These are phyloP conservation scores for Solanum stenotomum DNA, from an alignment of 257 asterid genomes.

Conservation along the genomic window DNA sequence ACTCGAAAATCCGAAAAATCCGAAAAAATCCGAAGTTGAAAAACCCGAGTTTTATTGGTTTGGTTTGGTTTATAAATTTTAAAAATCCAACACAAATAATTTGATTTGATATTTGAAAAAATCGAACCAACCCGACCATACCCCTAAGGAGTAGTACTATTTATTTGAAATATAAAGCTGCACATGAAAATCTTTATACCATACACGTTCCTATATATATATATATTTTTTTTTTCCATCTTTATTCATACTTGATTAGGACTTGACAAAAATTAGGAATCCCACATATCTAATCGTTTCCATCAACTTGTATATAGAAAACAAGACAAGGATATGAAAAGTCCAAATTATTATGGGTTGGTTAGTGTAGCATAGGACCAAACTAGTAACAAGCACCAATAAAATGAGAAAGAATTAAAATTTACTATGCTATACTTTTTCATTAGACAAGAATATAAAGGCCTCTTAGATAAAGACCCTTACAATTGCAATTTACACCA, in stretches of 20 bases:
- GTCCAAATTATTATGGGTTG: neutral
- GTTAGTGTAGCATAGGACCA: neutral
- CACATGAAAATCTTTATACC: neutral
- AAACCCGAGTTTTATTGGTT: too few species aligned
- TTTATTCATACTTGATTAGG: neutral
- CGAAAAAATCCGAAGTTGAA: too few species aligned
- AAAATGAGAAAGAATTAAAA: neutral
- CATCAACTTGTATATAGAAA: neutral
- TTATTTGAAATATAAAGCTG: neutral
- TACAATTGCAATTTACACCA: too few species aligned
- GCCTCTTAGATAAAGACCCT: too few species aligned
- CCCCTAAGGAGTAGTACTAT: neutral
- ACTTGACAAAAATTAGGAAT: neutral
- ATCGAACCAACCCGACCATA: too few species aligned
- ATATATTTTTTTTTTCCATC: too few species aligned
- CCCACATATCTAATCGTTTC: neutral
- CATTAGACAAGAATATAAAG: too few species aligned
- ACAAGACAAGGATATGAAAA: neutral
- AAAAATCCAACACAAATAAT: too few species aligned
- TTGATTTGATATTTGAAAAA: too few species aligned
- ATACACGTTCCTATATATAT: neutral
- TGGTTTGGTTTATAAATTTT: too few species aligned
- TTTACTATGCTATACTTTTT: too few species aligned
- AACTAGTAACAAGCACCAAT: neutral
- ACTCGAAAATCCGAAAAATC: too few species aligned